Evolutionary conservation across 2,329 filamentous ascomycete genomes (phyloP), one percentile per base, ranked within the genome.

Genomic region (Grosmannia clavigera): DNA sequence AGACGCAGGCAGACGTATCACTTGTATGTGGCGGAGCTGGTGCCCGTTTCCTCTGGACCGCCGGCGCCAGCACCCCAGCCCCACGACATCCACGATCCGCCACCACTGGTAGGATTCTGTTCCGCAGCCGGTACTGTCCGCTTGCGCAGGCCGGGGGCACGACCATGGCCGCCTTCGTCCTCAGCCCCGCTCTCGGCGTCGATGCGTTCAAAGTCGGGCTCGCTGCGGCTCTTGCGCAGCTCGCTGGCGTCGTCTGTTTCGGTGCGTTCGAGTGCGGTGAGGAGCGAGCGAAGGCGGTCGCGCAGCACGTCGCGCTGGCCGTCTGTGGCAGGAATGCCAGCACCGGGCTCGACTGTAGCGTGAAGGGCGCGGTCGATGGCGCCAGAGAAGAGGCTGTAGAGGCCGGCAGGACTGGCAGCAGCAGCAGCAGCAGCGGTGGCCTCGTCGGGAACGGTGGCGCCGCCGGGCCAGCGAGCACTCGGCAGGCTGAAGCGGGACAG

Each of bases 401-500:
- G 84, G 67, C 96, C 91, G 55, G 73, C 72, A 12, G 64, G 64
- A 19, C 58, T 63, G 48, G 31, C 35, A 16, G 12, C 27, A 2
- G 5, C 33, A 31, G 22, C 25, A 0, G 35, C 55, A 3, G 35
- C 53, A 27, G 12, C 25, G 29, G 7, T 12, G 35, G 64, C 59
- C 10, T 43, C 40, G 35, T n/a, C 14, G n/a, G 52, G 59, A 22
- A 56, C 56, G 22, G 58, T 61, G 40, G 61, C 64, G 43, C 61
- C 66, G 58, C 74, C 74, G 55, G 78, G 74, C 70, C 82, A 81
- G 58, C 85, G 74, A 4, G 88, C 85, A 48, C 81, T 76, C 14
- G 92, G 91, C 66, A 96, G 82, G 70, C 85, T 90, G 76, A 97
- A 96, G 63, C 92, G 83, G 52, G 88, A 87, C 61, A 96, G 85